Evolutionary conservation across 2,329 filamentous ascomycete genomes (phyloP).

Genomic region (Orbilia ellipsospora): DNA sequence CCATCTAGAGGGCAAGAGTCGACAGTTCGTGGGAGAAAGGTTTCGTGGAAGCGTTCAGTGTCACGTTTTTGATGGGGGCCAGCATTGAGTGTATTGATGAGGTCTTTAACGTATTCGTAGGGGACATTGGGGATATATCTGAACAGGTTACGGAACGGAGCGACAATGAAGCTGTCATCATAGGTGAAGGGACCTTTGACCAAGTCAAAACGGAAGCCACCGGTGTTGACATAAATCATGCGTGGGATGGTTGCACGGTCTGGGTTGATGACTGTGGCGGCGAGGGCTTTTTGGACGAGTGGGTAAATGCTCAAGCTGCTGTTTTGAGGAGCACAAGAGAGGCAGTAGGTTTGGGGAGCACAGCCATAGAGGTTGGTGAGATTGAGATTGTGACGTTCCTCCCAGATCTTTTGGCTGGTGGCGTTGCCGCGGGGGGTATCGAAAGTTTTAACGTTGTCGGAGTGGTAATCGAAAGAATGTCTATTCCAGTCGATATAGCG

Average conservation of each 20-base stretch:
- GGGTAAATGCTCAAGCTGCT: slow-evolving; percentile 79
- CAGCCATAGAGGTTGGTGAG: slow-evolving; percentile 71
- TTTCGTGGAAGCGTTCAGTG: slow-evolving; percentile 39
- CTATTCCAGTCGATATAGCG: slow-evolving; percentile 77
- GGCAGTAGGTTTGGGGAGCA: slow-evolving; percentile 71
- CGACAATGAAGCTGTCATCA: slow-evolving; percentile 86
- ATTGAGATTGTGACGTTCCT: slow-evolving; percentile 67
- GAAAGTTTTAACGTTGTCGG: slow-evolving; percentile 67
- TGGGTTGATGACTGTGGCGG: slow-evolving; percentile 71
- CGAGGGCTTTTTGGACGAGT: slow-evolving; percentile 80
- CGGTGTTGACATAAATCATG: slow-evolving; percentile 85
- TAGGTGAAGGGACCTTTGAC: slow-evolving; percentile 91
- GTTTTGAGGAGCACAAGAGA: slow-evolving; percentile 76
- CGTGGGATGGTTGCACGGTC: slow-evolving; percentile 71
- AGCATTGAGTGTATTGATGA: slow-evolving; percentile 72
- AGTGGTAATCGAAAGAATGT: slow-evolving; percentile 73
- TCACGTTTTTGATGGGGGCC: slow-evolving; percentile 60
- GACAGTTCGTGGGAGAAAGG: slow-evolving; percentile 56
- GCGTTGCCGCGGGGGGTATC: slow-evolving; percentile 65
- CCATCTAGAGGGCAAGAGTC: slow-evolving; percentile 43
- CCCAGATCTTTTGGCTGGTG: slow-evolving; percentile 67
- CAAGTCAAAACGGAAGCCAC: slow-evolving; percentile 92
- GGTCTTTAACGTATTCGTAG: slow-evolving; percentile 76
- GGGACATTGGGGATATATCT: slow-evolving; percentile 82
- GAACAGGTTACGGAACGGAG: slow-evolving; percentile 85